Conservation (phyloP, 2,329 filamentous ascomycete species). For the Fusarium sororula region DNA sequence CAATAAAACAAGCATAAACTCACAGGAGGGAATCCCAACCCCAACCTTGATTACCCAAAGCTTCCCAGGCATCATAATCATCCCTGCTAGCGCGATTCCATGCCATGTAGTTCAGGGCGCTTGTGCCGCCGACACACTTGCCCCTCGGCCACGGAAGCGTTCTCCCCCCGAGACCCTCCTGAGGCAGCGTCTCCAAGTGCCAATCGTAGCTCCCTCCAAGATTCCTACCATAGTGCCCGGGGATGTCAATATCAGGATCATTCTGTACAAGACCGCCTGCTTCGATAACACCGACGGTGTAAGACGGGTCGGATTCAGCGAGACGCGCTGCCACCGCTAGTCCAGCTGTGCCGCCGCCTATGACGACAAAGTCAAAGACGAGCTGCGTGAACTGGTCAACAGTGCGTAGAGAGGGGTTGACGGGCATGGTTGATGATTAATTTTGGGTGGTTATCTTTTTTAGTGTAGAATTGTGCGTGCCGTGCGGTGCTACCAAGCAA, state of each 20-base stretch:
- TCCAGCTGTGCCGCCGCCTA: slow-evolving; percentile 65
- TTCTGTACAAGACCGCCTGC: slow-evolving; percentile 43
- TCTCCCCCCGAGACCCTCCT: slow-evolving; percentile 51
- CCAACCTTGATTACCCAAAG: slow-evolving; percentile 68
- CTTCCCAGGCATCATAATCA: slow-evolving; percentile 66
- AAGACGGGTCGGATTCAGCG: slow-evolving; percentile 50
- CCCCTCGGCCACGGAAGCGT: slow-evolving; percentile 54
- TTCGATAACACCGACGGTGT: slow-evolving; percentile 46
- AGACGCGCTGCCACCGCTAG: slow-evolving; percentile 60
- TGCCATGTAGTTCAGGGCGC: slow-evolving; percentile 68
- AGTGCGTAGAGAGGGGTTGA: neutral
- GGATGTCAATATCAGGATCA: slow-evolving; percentile 50
- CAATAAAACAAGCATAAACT: slow-evolving; percentile 23
- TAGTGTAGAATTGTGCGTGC: neutral
- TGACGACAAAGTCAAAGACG: slow-evolving; percentile 51
- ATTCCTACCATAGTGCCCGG: slow-evolving; percentile 48
- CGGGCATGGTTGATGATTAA: slow-evolving; percentile 11
- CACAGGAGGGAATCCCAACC: slow-evolving; percentile 57
- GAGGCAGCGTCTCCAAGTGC: slow-evolving; percentile 52
- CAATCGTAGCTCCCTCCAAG: slow-evolving; percentile 53
- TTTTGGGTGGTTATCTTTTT: neutral
- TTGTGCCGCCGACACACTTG: slow-evolving; percentile 69
- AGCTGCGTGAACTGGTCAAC: slow-evolving; percentile 38
- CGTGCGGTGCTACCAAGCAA: neutral
- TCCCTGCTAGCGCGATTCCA: slow-evolving; percentile 56